Conservation (phyloP, 2,329 filamentous ascomycete species). For the Ceratocystis cubensis region DNA sequence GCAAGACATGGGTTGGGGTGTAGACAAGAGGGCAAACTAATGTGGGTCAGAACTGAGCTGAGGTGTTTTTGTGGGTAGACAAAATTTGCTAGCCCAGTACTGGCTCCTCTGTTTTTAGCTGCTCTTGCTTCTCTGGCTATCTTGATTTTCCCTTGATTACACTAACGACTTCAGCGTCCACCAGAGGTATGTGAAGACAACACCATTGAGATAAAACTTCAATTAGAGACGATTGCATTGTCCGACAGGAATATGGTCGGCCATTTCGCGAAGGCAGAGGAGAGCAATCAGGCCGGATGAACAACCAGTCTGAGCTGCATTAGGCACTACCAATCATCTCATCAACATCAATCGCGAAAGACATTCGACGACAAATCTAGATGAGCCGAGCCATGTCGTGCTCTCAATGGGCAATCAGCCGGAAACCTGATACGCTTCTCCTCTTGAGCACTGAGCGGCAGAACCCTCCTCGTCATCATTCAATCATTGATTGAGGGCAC, state of each 20-base stretch:
- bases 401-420: constrained; percentile 6
- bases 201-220: not conserved
- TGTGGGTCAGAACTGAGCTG: constrained; percentile 5
- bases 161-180: constrained; percentile 19
- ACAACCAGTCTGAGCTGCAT: constrained; percentile 21
- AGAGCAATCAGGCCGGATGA: constrained; percentile 44
- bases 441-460: constrained; percentile 54
- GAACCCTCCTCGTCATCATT: constrained; percentile 48
- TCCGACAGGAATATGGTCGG: constrained; percentile 24
- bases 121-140: constrained; percentile 19
- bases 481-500: constrained; percentile 42
- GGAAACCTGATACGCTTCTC: constrained; percentile 45
- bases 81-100: constrained; percentile 13
- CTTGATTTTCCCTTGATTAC: constrained; percentile 12
- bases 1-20: constrained; percentile 7
- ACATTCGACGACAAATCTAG: constrained; percentile 6
- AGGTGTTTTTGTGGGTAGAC: constrained; percentile 15
- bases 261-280: constrained; percentile 43
- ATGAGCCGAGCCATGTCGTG: constrained; percentile 21
- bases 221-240: constrained; percentile 16
- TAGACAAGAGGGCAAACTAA: constrained; percentile 29
- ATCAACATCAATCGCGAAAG: constrained; percentile 6
- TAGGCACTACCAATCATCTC: not conserved
- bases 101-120: constrained; percentile 4
- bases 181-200: constrained; percentile 19